A percentile compares a stretch with the other conserved stretches of the same genome.
Evolutionary conservation across 495 filamentous ascomycete genomes (phyloP).

Genomic region (Oleoguttula mirabilis): DNA sequence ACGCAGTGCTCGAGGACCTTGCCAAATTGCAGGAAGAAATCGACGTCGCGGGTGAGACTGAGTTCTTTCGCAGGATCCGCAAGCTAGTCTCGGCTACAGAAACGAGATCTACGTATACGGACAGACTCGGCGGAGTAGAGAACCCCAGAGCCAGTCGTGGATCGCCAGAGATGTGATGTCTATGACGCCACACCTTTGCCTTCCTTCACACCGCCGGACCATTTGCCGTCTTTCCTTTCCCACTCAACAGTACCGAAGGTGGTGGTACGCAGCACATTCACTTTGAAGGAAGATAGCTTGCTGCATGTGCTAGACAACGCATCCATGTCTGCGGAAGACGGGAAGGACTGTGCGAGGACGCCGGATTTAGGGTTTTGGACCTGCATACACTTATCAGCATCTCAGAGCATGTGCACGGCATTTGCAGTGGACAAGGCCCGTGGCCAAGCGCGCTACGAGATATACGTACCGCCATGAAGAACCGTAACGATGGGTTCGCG

Average conservation of each 20-base stretch:
- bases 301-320: constrained; percentile 14
- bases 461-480: constrained; percentile 21
- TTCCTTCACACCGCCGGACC: constrained; percentile 16
- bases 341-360: constrained; percentile 14
- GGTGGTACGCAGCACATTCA: constrained; percentile 15
- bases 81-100: too few species aligned
- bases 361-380: constrained; percentile 16
- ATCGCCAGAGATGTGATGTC: too few species aligned
- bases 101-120: too few species aligned
- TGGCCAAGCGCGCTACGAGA: too few species aligned
- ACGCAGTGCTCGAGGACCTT: too few species aligned
- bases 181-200: constrained; percentile 3
- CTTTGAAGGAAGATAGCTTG: constrained; percentile 21
- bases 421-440: too few species aligned
- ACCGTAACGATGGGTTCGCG: constrained; percentile 20
- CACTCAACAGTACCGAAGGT: constrained; percentile 19
- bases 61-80: too few species aligned
- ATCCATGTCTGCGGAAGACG: constrained; percentile 17
- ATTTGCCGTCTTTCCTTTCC: constrained; percentile 20
- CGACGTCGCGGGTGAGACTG: too few species aligned
- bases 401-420: not conserved
- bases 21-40: too few species aligned
- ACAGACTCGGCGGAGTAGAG: too few species aligned
- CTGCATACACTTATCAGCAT: constrained; percentile 10
- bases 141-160: too few species aligned